Evolutionary conservation across 441 rosid genomes (phyloP).

Genomic region (Flueggea neowawraea): DNA sequence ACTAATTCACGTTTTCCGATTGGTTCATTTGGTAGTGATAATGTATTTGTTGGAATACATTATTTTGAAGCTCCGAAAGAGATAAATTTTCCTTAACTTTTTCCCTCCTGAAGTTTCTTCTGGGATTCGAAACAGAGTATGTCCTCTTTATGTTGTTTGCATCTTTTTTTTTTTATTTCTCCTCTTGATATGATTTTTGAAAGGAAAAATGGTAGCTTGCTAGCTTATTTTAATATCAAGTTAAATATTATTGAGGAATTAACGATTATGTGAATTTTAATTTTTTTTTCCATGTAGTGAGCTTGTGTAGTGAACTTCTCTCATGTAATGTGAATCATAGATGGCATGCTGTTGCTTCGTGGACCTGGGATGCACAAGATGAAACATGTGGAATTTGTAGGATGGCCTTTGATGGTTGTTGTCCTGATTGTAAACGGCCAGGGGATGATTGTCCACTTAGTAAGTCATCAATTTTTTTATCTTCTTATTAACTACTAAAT

Average conservation of each 20-base stretch:
- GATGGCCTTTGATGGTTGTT: conserved; percentile 98
- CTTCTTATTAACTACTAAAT: not conserved
- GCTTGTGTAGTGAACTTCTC: not conserved
- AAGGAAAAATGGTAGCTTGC: not conserved
- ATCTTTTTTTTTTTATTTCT: not conserved
- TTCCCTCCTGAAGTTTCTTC: conserved; percentile 3
- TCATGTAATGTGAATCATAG: conserved; percentile 21
- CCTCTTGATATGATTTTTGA: not conserved
- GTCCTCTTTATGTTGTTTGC: conserved; percentile 14
- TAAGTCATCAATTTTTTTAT: conserved; percentile 25
- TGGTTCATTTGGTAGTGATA: not conserved
- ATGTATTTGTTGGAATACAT: not conserved
- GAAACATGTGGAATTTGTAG: conserved; percentile 97
- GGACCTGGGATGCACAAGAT: conserved; percentile 98
- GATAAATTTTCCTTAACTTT: conserved; percentile 37
- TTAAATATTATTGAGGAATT: not conserved
- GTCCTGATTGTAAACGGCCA: conserved; percentile 88
- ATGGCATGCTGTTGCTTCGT: conserved; percentile 94
- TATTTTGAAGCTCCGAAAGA: conserved; percentile 3
- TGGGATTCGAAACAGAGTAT: conserved; percentile 40
- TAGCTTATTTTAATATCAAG: too few species aligned
- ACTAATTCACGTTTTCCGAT: not conserved
- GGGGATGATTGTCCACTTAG: conserved; percentile 94
- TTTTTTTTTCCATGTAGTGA: not conserved
- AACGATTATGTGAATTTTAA: too few species aligned